Conservation (phyloP, 2,329 filamentous ascomycete species). For the Trichophyton equinum region DNA sequence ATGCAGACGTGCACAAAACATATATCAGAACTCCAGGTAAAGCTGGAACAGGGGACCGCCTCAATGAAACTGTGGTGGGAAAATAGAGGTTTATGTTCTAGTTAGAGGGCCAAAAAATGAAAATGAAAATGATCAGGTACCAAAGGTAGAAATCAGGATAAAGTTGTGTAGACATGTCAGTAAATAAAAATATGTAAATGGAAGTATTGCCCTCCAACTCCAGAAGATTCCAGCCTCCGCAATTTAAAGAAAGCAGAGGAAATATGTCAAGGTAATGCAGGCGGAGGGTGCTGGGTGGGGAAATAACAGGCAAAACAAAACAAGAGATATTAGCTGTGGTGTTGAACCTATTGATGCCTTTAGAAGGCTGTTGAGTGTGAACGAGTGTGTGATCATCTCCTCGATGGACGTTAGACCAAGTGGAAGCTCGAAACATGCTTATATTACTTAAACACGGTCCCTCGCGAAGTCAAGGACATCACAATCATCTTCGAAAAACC, state of each 20-base stretch:
- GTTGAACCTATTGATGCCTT: not conserved
- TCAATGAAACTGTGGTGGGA: not conserved
- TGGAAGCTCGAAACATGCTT: no score
- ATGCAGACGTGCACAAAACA: not conserved
- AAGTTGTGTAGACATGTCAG: not conserved
- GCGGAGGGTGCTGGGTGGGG: not conserved
- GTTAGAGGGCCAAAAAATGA: not conserved
- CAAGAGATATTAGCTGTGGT: not conserved
- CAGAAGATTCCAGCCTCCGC: not conserved
- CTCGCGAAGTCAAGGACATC: slow-evolving; percentile 78
- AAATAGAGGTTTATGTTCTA: not conserved
- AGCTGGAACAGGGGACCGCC: not conserved
- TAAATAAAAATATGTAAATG: not conserved
- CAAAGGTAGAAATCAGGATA: not conserved
- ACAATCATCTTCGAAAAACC: slow-evolving; percentile 85
- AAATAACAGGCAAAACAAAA: not conserved
- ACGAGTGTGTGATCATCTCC: not conserved
- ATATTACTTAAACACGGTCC: slow-evolving; percentile 35
- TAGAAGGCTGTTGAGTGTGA: not conserved
- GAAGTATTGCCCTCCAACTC: not conserved
- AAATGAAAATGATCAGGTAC: not conserved
- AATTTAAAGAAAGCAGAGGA: not conserved
- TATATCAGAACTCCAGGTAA: not conserved
- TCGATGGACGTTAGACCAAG: not conserved
- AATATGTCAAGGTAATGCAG: not conserved